Evolutionary conservation across 1,139 yeast genomes (phyloP).

Genomic region (Yamadazyma spencermartinsiae): DNA sequence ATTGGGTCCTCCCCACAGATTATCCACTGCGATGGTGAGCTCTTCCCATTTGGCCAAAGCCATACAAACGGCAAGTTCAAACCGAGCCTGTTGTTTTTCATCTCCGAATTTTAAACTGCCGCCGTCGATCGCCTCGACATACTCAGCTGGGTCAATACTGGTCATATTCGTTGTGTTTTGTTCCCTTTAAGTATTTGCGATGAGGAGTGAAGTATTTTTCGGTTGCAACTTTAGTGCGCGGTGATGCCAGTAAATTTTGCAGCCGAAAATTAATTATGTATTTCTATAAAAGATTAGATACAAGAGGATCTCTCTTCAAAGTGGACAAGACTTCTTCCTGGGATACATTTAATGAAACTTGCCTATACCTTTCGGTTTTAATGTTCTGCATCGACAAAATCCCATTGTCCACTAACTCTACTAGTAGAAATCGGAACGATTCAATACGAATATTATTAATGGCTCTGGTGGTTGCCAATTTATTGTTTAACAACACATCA

Average conservation of each 20-base stretch:
- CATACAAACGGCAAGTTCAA: conserved; percentile 95
- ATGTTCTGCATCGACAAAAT: conserved; percentile 65
- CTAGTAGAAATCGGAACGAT: conserved; percentile 53
- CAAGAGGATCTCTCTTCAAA: conserved; percentile 50
- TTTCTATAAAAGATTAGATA: conserved; percentile 12
- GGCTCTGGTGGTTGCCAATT: conserved; percentile 1
- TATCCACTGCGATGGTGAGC: conserved; percentile 87
- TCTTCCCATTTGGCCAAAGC: conserved; percentile 88
- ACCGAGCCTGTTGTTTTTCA: conserved; percentile 72
- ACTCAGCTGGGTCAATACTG: conserved; percentile 47
- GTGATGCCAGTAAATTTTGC: background rate
- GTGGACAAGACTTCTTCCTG: conserved; percentile 68
- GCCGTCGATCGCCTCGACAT: conserved; percentile 41
- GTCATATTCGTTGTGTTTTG: conserved; percentile 17
- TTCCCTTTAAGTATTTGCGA: conserved; percentile 4
- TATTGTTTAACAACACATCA: conserved; percentile 13
- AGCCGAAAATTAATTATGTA: conserved; percentile 1
- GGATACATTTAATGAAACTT: conserved; percentile 65
- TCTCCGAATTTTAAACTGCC: conserved; percentile 52
- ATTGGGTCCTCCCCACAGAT: conserved; percentile 94
- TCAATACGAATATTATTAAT: conserved; percentile 32
- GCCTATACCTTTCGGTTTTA: conserved; percentile 65
- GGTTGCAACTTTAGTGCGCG: conserved; percentile 3
- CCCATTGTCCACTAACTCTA: conserved; percentile 78
- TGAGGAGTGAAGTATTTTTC: conserved; percentile 7